Evolutionary conservation across 768 basidiomycete species (phyloP), one percentile per base, ranked within the genome.

Genomic region (Tricholoma sp.): DNA sequence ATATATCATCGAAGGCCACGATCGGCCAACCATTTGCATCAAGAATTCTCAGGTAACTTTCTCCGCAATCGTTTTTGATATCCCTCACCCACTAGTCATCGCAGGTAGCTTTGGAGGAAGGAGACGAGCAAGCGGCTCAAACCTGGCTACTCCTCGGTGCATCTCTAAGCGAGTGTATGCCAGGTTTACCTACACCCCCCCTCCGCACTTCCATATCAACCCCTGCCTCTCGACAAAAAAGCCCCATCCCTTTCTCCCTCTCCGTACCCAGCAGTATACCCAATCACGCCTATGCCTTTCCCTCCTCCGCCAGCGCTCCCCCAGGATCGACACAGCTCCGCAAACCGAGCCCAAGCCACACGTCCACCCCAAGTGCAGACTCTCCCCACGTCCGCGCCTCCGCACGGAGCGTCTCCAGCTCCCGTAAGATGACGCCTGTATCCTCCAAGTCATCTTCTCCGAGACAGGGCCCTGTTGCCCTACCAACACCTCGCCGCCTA

Each of bases 101-200:
- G 8, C 53, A 88, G 85, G 69, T 77, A 44, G 89, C 91, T 6
- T 67, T 81, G n/a, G 71, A 80, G 54, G 84, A 75, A 8, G 83
- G 83, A 18, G 79, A 82, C 56, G 64, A 74, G 28, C 72, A 78
- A 4, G 79, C 80, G 3, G 84, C 83, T 1, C 86, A 89, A 61
- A 75, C 76, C 2, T 93, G 91, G 91, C 61, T 82, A 8, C 68
- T 92, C 1, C 67, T 93, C 17, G 78, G 74, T 11, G 81, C 83
- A 13, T 75, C 85, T 3, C 68, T 90, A 17, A 72, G 72, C 0
- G 76, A 85, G 52, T 66, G 82, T 48, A 59, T 78, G 15, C 82
- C 80, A 7, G 66, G 70, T 44, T 68, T 59, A 55, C 73, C 55
- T 63, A 56, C 29, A 57, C 67, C 58, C 49, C 71, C 53, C 44